phyloP scores from a whole-genome alignment of 768 basidiomycete genomes.

The Pleurotus tuoliensis region DNA sequence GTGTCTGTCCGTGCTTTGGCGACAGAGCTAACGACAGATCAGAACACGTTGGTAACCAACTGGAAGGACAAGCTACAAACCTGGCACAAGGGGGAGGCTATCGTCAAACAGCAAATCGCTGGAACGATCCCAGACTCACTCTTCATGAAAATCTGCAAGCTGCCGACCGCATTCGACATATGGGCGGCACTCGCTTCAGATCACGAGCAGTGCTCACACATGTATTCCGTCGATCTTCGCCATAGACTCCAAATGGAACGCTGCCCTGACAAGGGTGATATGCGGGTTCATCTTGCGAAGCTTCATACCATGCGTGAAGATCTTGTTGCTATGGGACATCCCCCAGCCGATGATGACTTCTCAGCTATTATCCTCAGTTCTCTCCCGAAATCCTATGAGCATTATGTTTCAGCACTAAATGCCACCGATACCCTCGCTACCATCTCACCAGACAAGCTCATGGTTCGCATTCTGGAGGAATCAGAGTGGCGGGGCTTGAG shows the following conservation, averaged over 20 bases:
- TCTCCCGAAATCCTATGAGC: slow-evolving; percentile 28
- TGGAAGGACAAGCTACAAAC: slow-evolving; percentile 19
- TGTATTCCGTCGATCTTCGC: slow-evolving; percentile 25
- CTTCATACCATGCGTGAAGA: slow-evolving; percentile 25
- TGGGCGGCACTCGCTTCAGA: slow-evolving; percentile 23
- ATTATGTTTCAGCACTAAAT: slow-evolving; percentile 19
- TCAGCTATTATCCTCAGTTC: slow-evolving; percentile 29
- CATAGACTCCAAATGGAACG: slow-evolving; percentile 19
- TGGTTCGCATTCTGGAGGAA: slow-evolving; percentile 21
- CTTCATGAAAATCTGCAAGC: slow-evolving; percentile 23
- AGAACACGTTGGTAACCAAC: background rate
- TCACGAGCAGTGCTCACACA: slow-evolving; percentile 22
- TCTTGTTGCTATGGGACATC: slow-evolving; percentile 26
- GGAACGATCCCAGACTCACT: slow-evolving; percentile 28
- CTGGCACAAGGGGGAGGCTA: slow-evolving; percentile 23
- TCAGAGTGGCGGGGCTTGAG: slow-evolving; percentile 16
- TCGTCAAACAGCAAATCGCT: slow-evolving; percentile 28
- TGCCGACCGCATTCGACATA: slow-evolving; percentile 17
- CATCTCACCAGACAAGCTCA: slow-evolving; percentile 21
- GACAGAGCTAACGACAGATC: background rate
- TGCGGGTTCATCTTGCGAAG: slow-evolving; percentile 25
- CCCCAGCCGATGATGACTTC: slow-evolving; percentile 25
- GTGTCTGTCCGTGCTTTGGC: background rate
- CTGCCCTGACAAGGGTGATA: slow-evolving; percentile 28
- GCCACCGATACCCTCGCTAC: slow-evolving; percentile 11